Evolutionary conservation across 148 eudicot genomes (phyloP).

Genomic region (Chenopodium berlandieri): DNA sequence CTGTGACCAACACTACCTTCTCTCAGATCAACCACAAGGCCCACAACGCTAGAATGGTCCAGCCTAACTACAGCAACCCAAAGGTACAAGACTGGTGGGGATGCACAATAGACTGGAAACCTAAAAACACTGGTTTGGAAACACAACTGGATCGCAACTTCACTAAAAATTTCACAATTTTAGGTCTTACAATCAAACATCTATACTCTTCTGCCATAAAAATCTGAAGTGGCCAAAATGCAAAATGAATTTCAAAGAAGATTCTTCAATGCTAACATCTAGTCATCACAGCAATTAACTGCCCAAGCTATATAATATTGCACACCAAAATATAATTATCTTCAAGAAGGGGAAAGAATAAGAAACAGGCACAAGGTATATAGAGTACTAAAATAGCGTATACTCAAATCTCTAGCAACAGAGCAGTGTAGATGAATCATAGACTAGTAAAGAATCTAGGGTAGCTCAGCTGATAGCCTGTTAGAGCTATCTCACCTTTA

Average conservation of each 20-base stretch:
- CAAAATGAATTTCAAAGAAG: neutral
- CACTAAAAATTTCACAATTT: neutral
- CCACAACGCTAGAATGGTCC: too few relatives aligned
- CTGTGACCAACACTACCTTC: neutral
- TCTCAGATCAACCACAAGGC: neutral
- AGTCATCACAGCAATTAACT: neutral
- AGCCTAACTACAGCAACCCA: neutral
- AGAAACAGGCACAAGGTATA: neutral
- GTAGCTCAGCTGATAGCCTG: neutral
- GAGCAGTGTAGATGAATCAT: neutral
- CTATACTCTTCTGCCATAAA: neutral
- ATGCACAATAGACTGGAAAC: neutral
- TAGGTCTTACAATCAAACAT: neutral
- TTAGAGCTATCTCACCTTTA: neutral
- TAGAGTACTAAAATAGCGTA: too few relatives aligned
- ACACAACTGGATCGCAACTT: neutral
- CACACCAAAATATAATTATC: neutral
- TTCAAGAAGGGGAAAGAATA: neutral
- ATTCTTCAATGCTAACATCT: neutral
- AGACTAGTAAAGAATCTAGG: neutral
- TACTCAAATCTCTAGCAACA: too few relatives aligned
- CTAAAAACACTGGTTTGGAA: neutral
- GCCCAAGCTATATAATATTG: neutral
- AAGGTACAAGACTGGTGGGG: neutral
- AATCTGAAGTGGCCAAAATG: neutral